Percentiles rank a stretch among this genome's conserved stretches.
phyloP scores from a whole-genome alignment of 768 basidiomycete genomes.

The Boletus rubescentipes region DNA sequence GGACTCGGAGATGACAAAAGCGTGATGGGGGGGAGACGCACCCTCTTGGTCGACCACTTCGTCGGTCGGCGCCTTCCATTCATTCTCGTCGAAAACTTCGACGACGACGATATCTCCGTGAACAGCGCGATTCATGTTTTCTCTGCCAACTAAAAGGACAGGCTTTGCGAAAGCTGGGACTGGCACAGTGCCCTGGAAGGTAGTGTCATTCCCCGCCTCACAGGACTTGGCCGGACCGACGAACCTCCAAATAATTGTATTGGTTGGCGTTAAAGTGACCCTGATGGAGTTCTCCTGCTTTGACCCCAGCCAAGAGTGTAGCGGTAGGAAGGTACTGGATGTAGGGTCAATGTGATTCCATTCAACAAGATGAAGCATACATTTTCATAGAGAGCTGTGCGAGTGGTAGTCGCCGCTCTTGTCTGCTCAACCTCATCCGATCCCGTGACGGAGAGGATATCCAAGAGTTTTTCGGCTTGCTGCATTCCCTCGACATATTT shows the following conservation, averaged over 20 bases:
- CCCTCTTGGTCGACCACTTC: constrained; percentile 95
- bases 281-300: constrained; percentile 80
- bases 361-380: constrained; percentile 38
- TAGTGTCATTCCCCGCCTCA: not conserved
- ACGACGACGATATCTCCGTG: constrained; percentile 92
- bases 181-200: constrained; percentile 70
- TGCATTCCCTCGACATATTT: constrained; percentile 80
- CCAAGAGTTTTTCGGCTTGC: constrained; percentile 65
- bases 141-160: constrained; percentile 80
- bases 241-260: constrained; percentile 93
- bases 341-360: not conserved
- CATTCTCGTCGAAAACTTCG: constrained; percentile 78
- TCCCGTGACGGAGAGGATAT: constrained; percentile 73
- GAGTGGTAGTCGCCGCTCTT: constrained; percentile 48
- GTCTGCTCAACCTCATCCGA: constrained; percentile 66
- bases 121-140: constrained; percentile 95
- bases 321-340: constrained; percentile 75
- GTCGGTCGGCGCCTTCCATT: constrained; percentile 92
- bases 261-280: constrained; percentile 94
- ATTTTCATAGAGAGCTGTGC: constrained; percentile 71
- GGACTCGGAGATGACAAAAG: not conserved
- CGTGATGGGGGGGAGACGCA: constrained; percentile 33
- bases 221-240: constrained; percentile 7
- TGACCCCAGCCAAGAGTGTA: constrained; percentile 77
- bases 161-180: constrained; percentile 74